Conservation (phyloP, 768 basidiomycete species). For the Mycena amicta region DNA sequence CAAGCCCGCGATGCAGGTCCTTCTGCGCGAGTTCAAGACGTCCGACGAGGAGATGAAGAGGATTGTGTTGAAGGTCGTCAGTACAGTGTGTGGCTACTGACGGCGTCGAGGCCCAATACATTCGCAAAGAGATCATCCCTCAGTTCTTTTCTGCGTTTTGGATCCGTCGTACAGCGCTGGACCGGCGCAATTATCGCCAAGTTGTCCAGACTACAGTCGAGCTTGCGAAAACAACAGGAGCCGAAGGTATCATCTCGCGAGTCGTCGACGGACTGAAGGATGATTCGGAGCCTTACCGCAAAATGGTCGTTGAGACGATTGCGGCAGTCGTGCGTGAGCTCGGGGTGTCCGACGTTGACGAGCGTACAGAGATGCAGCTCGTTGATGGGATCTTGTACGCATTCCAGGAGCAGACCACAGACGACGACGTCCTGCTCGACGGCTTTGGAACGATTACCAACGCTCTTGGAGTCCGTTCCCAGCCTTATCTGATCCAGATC, state of each 20-base stretch:
- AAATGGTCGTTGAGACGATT: slow-evolving; percentile 99
- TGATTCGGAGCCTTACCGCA: slow-evolving; percentile 87
- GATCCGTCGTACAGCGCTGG: slow-evolving; percentile 97
- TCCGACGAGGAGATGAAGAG: slow-evolving; percentile 99
- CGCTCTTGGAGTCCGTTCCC: slow-evolving; percentile 92
- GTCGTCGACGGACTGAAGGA: slow-evolving; percentile 90
- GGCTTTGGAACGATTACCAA: slow-evolving; percentile 98
- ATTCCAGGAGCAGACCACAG: slow-evolving; percentile 99
- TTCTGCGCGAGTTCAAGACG: slow-evolving; percentile 97
- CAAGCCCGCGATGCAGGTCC: slow-evolving; percentile 95
- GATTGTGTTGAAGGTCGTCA: slow-evolving; percentile 97
- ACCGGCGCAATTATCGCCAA: slow-evolving; percentile 92
- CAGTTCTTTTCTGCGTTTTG: slow-evolving; percentile 99
- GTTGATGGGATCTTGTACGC: slow-evolving; percentile 98
- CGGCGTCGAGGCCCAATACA: slow-evolving; percentile 92
- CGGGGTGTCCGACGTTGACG: slow-evolving; percentile 94
- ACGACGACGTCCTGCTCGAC: slow-evolving; percentile 98
- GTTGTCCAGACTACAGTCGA: slow-evolving; percentile 99
- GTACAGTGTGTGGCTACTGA: slow-evolving; percentile 98
- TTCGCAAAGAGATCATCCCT: slow-evolving; percentile 94
- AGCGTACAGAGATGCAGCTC: slow-evolving; percentile 87
- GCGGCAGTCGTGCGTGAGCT: slow-evolving; percentile 91
- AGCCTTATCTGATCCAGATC: slow-evolving; percentile 97
- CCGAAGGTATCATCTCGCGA: slow-evolving; percentile 88
- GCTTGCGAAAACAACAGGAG: slow-evolving; percentile 94